Conservation (phyloP, 441 rosid genomes). For the Daphne laureola region DNA sequence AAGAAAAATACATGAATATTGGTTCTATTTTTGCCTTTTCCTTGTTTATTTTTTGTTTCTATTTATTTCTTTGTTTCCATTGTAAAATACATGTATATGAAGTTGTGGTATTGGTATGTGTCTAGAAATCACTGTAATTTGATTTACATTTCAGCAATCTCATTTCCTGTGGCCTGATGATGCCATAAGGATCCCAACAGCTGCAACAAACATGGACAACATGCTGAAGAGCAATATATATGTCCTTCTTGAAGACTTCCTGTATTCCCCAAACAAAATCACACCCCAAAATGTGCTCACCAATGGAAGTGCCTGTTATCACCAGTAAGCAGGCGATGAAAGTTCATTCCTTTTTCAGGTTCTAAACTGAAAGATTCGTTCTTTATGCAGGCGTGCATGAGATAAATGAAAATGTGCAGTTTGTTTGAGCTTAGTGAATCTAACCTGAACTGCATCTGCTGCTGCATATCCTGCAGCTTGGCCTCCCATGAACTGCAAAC, state of each 20-base stretch:
- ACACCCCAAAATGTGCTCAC: slow-evolving; percentile 89
- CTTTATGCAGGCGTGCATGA: no score
- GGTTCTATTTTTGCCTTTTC: neutral
- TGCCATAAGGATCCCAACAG: slow-evolving; percentile 74
- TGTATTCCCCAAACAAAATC: slow-evolving; percentile 65
- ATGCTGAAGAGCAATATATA: slow-evolving; percentile 50
- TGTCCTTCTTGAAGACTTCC: slow-evolving; percentile 67
- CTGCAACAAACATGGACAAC: slow-evolving; percentile 65
- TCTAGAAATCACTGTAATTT: neutral
- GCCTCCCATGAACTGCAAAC: slow-evolving; percentile 89
- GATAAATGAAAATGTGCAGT: neutral
- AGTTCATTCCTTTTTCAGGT: neutral
- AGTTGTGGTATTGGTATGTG: no score
- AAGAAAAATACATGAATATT: no score
- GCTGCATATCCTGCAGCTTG: slow-evolving; percentile 93
- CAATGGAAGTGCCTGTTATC: slow-evolving; percentile 68
- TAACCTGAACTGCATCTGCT: slow-evolving; percentile 86
- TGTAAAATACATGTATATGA: no score
- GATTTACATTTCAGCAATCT: slow-evolving; percentile 8
- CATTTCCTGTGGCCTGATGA: slow-evolving; percentile 73
- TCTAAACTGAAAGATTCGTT: no score
- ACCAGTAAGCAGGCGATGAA: neutral
- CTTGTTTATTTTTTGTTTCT: neutral
- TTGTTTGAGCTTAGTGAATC: slow-evolving; percentile 5
- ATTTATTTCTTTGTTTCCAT: no score